Base-by-base conservation (phyloP, 352 stramenopile genomes). In the Globisporangium radiosum region DNA sequence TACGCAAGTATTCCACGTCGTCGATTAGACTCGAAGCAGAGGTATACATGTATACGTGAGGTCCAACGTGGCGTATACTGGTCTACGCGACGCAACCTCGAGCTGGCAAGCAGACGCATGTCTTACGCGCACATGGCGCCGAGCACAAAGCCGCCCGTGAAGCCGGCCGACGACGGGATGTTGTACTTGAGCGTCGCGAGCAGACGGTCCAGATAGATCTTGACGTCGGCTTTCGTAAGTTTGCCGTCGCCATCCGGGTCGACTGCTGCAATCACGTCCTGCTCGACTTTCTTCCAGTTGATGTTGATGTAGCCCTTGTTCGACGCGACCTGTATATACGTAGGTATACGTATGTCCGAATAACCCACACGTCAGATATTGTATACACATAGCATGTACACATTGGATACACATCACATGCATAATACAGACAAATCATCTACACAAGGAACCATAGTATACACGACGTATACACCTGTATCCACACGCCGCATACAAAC, bases 261-360 rank as follows among this genome's bases (percentile, higher is more conserved):
- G 37, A 95, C 78, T n/a, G 80, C 78, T 17, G 69, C 69, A 59
- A 92, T 85, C 47, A 92, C 78, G 63, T 94, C 86, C 55, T 89
- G 89, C 57, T 96, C 81, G 40, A 95, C 78, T 70, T 96, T 96
- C 56, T 75, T 72, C 87, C 86, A 96, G 65, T 95, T 87, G 59
- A 96, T 92, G 59, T 94, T 70, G 60, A 96, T 88, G 78, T 96
- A 96, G 44, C 87, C 87, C 52, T 91, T 82, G 42, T 85, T 91
- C 52, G 78, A 73, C 14, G 88, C 81, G n/a, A 80, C 47, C 64
- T 82, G 60, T 19, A 11, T n/a, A 38, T 17, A 5, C 8, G 25
- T 33, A 33, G 25, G 25, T 33, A 3, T 33, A 33, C 25, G 25
- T 33, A 33, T 33, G 25, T 33, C 25, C 25, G 25, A 33, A 33